These are phyloP conservation scores for Dictyostelium brefeldianum DNA, from an alignment of 78 protist genomes.

Conservation along the genomic window DNA sequence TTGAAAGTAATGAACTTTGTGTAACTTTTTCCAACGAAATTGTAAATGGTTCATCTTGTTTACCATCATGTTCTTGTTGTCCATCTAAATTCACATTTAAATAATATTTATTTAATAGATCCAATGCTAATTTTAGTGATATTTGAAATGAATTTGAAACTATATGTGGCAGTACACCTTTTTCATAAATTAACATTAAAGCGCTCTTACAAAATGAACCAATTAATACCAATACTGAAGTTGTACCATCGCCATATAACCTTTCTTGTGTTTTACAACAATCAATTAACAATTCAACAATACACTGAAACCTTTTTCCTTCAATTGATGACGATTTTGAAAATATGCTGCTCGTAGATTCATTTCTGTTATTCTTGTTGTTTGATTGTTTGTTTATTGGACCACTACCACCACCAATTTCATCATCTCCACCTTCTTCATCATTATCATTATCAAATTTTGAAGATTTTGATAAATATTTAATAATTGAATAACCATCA, in stretches of 20 bases:
- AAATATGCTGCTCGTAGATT: not conserved
- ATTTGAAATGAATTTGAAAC: constrained; percentile 1
- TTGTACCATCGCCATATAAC: constrained; percentile 74
- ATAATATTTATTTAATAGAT: constrained; percentile 13
- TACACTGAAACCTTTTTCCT: constrained; percentile 21
- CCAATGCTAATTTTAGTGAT: not conserved
- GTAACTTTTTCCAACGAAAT: constrained; percentile 16
- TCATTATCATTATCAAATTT: not conserved
- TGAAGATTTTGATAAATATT: constrained; percentile 28
- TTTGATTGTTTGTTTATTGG: too few species aligned
- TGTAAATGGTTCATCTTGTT: too few species aligned
- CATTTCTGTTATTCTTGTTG: not conserved
- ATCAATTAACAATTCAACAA: constrained; percentile 33
- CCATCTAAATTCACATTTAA: constrained; percentile 7
- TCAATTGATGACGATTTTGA: not conserved
- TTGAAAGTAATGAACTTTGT: constrained; percentile 39
- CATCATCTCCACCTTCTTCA: not conserved
- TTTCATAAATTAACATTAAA: constrained; percentile 14
- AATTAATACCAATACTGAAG: constrained; percentile 40
- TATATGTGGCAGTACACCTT: constrained; percentile 2
- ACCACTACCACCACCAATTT: not conserved
- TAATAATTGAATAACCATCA: constrained; percentile 52
- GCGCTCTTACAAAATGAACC: constrained; percentile 53
- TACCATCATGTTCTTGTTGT: not conserved
- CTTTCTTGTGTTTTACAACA: constrained; percentile 55